phyloP scores from a whole-genome alignment of 805 yeast species.

The Myxozyma lipomycoides region DNA sequence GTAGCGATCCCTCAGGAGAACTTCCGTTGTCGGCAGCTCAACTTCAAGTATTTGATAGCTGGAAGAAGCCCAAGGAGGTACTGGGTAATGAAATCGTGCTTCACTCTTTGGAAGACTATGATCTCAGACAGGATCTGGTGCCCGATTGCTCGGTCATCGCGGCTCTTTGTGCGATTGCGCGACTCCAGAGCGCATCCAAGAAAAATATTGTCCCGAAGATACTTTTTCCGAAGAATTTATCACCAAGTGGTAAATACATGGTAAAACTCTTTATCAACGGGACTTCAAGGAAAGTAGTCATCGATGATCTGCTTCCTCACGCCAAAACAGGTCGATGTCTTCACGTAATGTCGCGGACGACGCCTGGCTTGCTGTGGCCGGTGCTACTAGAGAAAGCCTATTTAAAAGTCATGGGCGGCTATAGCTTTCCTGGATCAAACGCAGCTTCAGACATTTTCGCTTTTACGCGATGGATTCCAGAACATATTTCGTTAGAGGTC shows the following conservation, averaged over 20 bases:
- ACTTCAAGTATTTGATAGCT: conserved; percentile 11
- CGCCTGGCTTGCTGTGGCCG: conserved; percentile 49
- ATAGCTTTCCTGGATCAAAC: conserved; percentile 69
- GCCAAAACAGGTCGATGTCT: conserved; percentile 16
- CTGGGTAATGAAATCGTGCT: conserved; percentile 10
- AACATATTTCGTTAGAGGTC: conserved; percentile 40
- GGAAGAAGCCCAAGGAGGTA: conserved; percentile 28
- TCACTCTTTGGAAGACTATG: conserved; percentile 10
- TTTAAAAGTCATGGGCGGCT: conserved; percentile 57
- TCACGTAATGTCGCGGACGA: conserved; percentile 39
- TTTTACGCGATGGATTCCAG: conserved; percentile 73
- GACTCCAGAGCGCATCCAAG: conserved; percentile 29
- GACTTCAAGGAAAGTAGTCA: conserved; percentile 43
- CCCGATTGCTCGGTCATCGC: conserved; percentile 76
- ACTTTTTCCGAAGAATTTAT: conserved; percentile 31
- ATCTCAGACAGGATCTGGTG: conserved; percentile 31
- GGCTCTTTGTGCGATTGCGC: conserved; percentile 52
- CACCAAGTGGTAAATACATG: conserved; percentile 36
- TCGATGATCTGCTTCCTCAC: conserved; percentile 49
- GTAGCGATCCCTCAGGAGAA: conserved; percentile 29
- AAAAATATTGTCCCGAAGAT: conserved; percentile 24
- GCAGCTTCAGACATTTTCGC: conserved; percentile 64
- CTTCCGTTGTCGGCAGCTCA: conserved; percentile 24
- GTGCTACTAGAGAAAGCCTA: conserved; percentile 76
- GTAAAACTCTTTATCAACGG: conserved; percentile 55